phyloP scores from a whole-genome alignment of 1,139 yeast genomes.

The Arxiozyma bovina region DNA sequence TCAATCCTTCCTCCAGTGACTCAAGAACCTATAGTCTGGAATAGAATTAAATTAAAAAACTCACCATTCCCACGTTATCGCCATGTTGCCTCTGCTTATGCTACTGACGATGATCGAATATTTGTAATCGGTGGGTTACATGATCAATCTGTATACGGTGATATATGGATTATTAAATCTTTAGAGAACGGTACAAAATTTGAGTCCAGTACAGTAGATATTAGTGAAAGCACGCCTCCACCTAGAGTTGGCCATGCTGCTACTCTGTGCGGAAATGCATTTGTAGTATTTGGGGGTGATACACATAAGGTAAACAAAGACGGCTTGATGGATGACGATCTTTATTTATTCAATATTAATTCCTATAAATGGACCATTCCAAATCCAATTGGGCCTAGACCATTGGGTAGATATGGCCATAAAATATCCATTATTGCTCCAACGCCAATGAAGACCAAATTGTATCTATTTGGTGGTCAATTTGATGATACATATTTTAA shows the following conservation, averaged over 20 bases:
- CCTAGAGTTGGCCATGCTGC: constrained; percentile 97
- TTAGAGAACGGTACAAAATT: constrained; percentile 40
- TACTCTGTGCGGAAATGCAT: constrained; percentile 89
- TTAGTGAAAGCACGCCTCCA: constrained; percentile 69
- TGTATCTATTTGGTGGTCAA: constrained; percentile 93
- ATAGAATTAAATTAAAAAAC: constrained; percentile 54
- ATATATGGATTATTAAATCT: constrained; percentile 66
- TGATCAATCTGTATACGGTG: constrained; percentile 89
- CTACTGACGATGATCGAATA: constrained; percentile 74
- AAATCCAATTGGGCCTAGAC: constrained; percentile 70
- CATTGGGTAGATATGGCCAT: constrained; percentile 92
- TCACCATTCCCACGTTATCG: constrained; percentile 94
- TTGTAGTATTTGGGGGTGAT: constrained; percentile 93
- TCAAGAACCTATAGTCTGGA: constrained; percentile 53
- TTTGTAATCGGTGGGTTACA: constrained; percentile 92
- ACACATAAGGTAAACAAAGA: constrained; percentile 73
- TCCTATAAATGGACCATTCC: constrained; percentile 89
- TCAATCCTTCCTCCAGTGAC: not conserved
- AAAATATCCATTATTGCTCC: constrained; percentile 55
- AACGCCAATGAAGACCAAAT: constrained; percentile 57
- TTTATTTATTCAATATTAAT: constrained; percentile 83
- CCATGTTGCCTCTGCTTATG: constrained; percentile 71
- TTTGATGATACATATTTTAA: constrained; percentile 79
- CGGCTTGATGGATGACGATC: constrained; percentile 77
- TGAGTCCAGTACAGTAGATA: constrained; percentile 57